A percentile compares a stretch with the other conserved stretches of the same genome.
phyloP scores from a whole-genome alignment of 2,329 filamentous ascomycete genomes.

The Aspergillus ruber region DNA sequence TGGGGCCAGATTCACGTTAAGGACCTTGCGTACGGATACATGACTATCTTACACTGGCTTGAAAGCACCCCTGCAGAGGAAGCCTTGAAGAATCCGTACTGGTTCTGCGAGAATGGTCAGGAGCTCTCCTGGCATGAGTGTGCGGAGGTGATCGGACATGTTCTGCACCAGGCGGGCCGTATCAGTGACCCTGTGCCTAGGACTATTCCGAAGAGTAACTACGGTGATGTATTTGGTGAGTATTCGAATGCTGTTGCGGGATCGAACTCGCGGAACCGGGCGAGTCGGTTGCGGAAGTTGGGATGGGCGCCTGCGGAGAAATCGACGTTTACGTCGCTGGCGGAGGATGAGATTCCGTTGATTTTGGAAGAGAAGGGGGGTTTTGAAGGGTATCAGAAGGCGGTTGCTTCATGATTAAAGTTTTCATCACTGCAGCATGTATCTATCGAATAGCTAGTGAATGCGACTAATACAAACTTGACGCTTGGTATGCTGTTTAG shows the following conservation, averaged over 20 bases:
- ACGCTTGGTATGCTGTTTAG: no score
- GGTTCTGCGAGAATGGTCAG: slow-evolving; percentile 38
- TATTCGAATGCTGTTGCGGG: not conserved
- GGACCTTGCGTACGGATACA: slow-evolving; percentile 43
- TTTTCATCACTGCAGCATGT: no score
- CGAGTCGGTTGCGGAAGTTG: slow-evolving; percentile 4
- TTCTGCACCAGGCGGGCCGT: not conserved
- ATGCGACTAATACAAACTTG: no score
- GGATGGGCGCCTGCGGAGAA: slow-evolving; percentile 6
- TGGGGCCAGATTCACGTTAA: slow-evolving; percentile 42
- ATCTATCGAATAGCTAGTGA: no score
- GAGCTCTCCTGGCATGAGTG: slow-evolving; percentile 5
- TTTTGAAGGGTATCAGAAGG: not conserved
- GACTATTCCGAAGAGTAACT: not conserved
- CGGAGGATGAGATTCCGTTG: slow-evolving; percentile 4
- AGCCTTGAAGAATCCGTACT: slow-evolving; percentile 42
- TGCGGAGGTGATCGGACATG: slow-evolving; percentile 1
- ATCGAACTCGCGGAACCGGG: slow-evolving; percentile 3
- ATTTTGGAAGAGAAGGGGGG: slow-evolving; percentile 2
- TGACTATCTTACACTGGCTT: slow-evolving; percentile 41
- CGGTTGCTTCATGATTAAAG: not conserved
- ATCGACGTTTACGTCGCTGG: slow-evolving; percentile 1
- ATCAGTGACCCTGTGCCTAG: not conserved
- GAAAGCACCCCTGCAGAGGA: slow-evolving; percentile 27
- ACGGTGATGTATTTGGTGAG: not conserved